Evolutionary conservation across 257 asterid species (phyloP), one percentile per base, ranked within the genome.

Genomic region (Solanum commersonii): DNA sequence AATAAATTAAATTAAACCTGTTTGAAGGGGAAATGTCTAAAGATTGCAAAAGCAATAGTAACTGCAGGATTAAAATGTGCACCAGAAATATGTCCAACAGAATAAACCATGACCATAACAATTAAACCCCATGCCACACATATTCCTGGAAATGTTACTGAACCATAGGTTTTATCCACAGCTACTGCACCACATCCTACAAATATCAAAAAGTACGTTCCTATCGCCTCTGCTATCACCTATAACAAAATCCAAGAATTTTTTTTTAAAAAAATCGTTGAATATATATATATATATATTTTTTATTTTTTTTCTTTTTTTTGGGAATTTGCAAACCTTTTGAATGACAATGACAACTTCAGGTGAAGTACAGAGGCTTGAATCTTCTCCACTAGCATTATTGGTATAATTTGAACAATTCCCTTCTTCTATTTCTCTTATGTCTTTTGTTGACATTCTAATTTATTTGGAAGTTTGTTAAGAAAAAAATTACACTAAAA

Each of bases 61-160:
- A 95, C 98, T 1, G 98, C 98, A 7, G 98, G 98, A 84, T 94
- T 94, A 70, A 94, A 92, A 92, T 93, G 95, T 4, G 94, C 96
- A 78, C 95, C 98, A 65, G 96, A 94, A 86, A 94, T 94, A 76
- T 94, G 98, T 11, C 95, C 96, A 40, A 92, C 96, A 49, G 96
- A 38, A 86, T 94, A 94, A 42, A 94, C 85, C 96, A 94, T 93
- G 5, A 95, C 91, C 98, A 95, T 95, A 0, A 91, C 95, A 3
- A 65, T 88, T 82, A 95, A 85, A 1, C 96, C 98, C 87, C 93
- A 95, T 2, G 94, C 94, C 2, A 90, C 60, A 67, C 94, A 90
- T 35, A 92, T 83, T n/a, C 97, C 96, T 13, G 93, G 96, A 86
- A 95, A 95, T 60, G 98, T 95, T 63, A 94, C 18, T 2, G 91